phyloP scores from a whole-genome alignment of 2,329 filamentous ascomycete genomes.

The Acrodontium crateriforme region DNA sequence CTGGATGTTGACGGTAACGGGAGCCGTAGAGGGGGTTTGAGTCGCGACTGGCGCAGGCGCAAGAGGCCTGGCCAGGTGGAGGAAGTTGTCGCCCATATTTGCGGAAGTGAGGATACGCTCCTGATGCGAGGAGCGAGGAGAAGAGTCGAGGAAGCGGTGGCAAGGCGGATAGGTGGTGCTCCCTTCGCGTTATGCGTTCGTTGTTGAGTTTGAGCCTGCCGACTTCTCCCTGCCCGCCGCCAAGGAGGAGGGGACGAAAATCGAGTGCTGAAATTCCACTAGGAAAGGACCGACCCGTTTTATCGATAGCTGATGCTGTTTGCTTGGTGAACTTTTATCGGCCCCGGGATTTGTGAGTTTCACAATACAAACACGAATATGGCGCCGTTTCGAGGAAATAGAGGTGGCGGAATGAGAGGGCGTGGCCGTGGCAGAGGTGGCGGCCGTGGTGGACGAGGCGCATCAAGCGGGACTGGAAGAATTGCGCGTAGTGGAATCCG shows the following conservation, averaged over 20 bases:
- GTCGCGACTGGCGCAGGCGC: conserved; percentile 67
- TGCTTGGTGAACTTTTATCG: no score
- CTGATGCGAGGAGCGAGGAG: no score
- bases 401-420: conserved; percentile 14
- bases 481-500: conserved; percentile 20
- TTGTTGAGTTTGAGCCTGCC: no score
- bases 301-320: no score
- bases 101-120: conserved; percentile 7
- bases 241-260: no score
- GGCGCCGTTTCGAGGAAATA: conserved; percentile 17
- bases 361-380: conserved; percentile 4
- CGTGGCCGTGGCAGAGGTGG: conserved; percentile 17
- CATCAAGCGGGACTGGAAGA: conserved; percentile 9
- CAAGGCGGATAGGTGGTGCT: no score
- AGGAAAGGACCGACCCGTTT: no score
- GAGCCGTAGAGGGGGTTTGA: conserved; percentile 66
- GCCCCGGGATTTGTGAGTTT: conserved; percentile 2
- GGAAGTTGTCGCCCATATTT: conserved; percentile 54
- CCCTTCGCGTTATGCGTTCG: no score
- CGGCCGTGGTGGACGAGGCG: conserved; percentile 12
- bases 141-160: no score
- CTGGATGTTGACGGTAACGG: conserved; percentile 87
- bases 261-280: no score
- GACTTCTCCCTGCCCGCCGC: no score
- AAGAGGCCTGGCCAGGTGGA: conserved; percentile 86